phyloP scores from a whole-genome alignment of 75 land plant species.

The Cupressus sempervirens region DNA sequence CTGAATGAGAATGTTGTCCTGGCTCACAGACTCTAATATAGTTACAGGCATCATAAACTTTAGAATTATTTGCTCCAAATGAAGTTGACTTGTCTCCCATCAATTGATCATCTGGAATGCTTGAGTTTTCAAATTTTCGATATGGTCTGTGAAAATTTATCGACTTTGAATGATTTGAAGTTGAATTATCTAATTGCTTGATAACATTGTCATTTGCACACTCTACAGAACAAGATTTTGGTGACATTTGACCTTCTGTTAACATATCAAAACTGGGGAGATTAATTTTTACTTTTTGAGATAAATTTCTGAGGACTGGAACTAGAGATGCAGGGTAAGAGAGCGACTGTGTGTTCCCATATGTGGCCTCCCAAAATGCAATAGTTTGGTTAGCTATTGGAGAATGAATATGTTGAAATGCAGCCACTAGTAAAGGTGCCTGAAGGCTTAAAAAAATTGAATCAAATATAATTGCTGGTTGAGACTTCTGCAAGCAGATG shows the following conservation, averaged over 20 bases:
- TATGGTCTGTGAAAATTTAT: background rate
- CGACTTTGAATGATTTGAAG: background rate
- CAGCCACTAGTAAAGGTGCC: slow-evolving; percentile 33
- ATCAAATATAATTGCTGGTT: slow-evolving; percentile 39
- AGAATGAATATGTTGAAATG: slow-evolving; percentile 42
- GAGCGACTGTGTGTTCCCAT: slow-evolving; percentile 27
- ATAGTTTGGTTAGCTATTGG: slow-evolving; percentile 39
- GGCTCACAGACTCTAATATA: background rate
- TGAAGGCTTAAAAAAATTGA: slow-evolving; percentile 38
- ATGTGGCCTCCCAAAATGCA: slow-evolving; percentile 53
- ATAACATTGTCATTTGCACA: background rate
- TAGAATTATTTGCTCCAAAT: background rate
- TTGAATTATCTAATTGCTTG: background rate
- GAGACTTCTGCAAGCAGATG: slow-evolving; percentile 23
- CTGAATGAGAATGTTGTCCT: background rate
- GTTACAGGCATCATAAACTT: background rate
- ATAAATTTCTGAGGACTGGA: slow-evolving; percentile 40
- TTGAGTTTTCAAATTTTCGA: background rate
- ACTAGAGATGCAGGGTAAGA: slow-evolving; percentile 38
- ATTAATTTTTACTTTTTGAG: slow-evolving; percentile 32
- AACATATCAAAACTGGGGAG: slow-evolving; percentile 14
- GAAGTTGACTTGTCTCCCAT: background rate
- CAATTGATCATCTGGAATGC: background rate
- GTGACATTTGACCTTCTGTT: background rate
- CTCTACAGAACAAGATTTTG: background rate